Percentiles rank a stretch among this genome's conserved stretches.
Conservation (phyloP, 257 asterid genomes). For the Fraxinus pennsylvanica region DNA sequence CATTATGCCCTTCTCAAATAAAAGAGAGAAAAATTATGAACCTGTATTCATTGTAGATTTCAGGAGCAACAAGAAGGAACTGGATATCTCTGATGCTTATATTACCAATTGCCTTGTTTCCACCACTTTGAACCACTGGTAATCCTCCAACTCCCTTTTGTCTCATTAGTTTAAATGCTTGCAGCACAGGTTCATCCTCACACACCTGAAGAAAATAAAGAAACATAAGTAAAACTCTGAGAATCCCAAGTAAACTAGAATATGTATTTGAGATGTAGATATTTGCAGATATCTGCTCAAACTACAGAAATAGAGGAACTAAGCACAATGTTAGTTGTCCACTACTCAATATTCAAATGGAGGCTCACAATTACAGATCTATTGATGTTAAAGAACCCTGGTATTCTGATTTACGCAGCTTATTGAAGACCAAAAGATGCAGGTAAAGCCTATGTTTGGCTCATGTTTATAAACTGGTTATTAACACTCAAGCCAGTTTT, state of each 20-base stretch:
- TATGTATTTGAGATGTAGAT: background rate
- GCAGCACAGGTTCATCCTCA: conserved; percentile 93
- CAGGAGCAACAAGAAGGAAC: conserved; percentile 91
- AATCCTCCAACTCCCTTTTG: conserved; percentile 86
- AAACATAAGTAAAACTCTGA: background rate
- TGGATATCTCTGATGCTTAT: conserved; percentile 96
- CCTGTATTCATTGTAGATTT: conserved; percentile 90
- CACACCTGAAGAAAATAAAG: conserved; percentile 50
- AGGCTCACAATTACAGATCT: no score
- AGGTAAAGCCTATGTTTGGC: no score
- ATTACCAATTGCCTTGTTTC: conserved; percentile 79
- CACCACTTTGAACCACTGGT: conserved; percentile 74
- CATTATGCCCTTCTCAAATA: no score
- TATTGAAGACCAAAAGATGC: no score
- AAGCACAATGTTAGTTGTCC: no score
- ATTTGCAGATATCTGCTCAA: background rate
- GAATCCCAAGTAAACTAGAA: background rate
- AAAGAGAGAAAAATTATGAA: conserved; percentile 16
- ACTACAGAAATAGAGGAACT: background rate
- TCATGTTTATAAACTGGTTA: no score
- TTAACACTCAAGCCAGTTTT: no score
- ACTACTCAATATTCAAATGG: no score
- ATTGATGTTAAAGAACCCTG: no score
- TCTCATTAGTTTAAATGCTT: conserved; percentile 90
- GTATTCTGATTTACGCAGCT: no score